Conservation (phyloP, 805 yeast species). For the Torulaspora quercuum region DNA sequence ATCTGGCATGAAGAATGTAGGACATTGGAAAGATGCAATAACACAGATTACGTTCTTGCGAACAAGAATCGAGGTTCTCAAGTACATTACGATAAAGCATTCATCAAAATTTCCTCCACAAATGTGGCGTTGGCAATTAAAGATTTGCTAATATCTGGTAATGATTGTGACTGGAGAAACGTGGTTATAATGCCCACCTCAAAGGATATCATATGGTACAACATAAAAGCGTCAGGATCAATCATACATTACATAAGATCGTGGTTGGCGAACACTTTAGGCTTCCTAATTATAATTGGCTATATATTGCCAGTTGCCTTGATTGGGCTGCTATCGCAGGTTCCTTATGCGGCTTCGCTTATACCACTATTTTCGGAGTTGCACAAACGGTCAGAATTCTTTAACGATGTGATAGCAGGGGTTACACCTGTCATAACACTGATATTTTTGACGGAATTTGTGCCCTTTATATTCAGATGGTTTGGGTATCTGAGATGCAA, state of each 20-base stretch:
- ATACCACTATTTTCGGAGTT: conserved; percentile 61
- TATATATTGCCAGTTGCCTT: conserved; percentile 86
- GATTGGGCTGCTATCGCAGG: conserved; percentile 71
- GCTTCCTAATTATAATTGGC: conserved; percentile 50
- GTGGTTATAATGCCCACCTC: conserved; percentile 57
- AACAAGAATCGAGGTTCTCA: conserved; percentile 5
- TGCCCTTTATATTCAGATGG: conserved; percentile 54
- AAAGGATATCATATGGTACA: conserved; percentile 68
- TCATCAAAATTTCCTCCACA: conserved; percentile 58
- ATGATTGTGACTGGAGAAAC: conserved; percentile 43
- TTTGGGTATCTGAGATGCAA: conserved; percentile 55
- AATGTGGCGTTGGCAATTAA: conserved; percentile 60
- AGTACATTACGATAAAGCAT: conserved; percentile 42
- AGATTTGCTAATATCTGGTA: conserved; percentile 50
- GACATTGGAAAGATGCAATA: conserved; percentile 8
- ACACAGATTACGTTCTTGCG: conserved; percentile 6
- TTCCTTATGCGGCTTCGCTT: conserved; percentile 58
- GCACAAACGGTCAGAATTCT: conserved; percentile 45
- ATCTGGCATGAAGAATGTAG: conserved; percentile 13
- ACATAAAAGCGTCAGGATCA: conserved; percentile 44
- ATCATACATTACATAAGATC: conserved; percentile 40
- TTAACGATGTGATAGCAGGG: conserved; percentile 54
- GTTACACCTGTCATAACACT: conserved; percentile 66
- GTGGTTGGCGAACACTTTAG: conserved; percentile 44
- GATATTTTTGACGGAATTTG: conserved; percentile 58